Conservation (phyloP, 2,329 filamentous ascomycete species). For the Xylariaceae sp. region DNA sequence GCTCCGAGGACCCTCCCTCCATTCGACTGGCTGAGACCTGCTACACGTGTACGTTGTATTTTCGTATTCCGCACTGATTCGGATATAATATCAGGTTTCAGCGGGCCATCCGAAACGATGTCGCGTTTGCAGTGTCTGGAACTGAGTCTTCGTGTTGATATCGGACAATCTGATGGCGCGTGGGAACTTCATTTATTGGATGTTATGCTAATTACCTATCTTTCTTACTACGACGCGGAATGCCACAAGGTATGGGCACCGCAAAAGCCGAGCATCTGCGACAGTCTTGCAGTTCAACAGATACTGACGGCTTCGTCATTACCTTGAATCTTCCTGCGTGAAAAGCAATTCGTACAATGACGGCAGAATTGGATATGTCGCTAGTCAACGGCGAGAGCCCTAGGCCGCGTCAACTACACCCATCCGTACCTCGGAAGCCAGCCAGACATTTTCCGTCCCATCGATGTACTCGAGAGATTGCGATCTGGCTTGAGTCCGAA, state of each 20-base stretch:
- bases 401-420: neutral
- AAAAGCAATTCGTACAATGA: neutral
- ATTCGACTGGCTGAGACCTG: slow-evolving; percentile 12
- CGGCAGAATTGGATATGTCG: neutral
- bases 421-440: neutral
- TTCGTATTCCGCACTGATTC: neutral
- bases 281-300: neutral
- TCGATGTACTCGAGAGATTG: neutral
- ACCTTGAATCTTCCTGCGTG: neutral
- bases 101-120: slow-evolving; percentile 5
- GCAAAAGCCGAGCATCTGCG: neutral
- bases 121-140: neutral
- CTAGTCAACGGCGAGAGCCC: neutral
- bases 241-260: neutral
- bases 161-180: neutral
- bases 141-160: neutral
- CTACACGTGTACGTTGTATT: slow-evolving; percentile 15
- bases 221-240: neutral
- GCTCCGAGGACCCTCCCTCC: neutral
- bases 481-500: neutral
- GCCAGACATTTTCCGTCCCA: neutral
- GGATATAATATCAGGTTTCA: neutral
- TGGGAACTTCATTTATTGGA: slow-evolving; percentile 1
- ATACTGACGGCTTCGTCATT: neutral
- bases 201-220: neutral